Evolutionary conservation across 2,329 filamentous ascomycete species (phyloP).

Genomic region (Neofusicoccum cordaticola): DNA sequence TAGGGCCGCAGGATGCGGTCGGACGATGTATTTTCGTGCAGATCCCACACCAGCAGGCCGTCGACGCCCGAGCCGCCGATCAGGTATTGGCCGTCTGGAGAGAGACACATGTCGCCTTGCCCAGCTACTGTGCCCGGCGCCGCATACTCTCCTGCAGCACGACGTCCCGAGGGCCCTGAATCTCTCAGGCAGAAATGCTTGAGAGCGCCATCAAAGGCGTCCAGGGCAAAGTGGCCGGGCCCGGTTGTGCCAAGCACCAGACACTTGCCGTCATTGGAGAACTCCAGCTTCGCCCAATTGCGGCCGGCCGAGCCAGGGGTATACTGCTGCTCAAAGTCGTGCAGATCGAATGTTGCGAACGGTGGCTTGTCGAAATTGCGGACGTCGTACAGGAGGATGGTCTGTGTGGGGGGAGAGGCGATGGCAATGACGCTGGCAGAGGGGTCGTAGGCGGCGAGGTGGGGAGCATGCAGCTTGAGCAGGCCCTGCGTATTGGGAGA

Average conservation of each 20-base stretch:
- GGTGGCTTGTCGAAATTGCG: constrained; percentile 92
- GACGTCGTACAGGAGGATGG: constrained; percentile 85
- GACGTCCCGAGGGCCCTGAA: constrained; percentile 39
- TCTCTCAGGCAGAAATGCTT: constrained; percentile 66
- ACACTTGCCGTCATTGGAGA: constrained; percentile 91
- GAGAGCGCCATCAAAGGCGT: constrained; percentile 81
- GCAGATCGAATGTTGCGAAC: constrained; percentile 80
- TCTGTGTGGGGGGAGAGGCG: constrained; percentile 74
- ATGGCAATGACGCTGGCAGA: constrained; percentile 90
- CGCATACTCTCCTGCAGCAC: constrained; percentile 35
- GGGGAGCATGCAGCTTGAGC: constrained; percentile 75
- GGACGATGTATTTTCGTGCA: constrained; percentile 52
- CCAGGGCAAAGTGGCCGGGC: constrained; percentile 84
- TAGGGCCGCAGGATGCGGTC: constrained; percentile 62
- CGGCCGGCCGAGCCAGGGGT: constrained; percentile 37
- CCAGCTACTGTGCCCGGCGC: constrained; percentile 51
- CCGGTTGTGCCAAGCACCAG: constrained; percentile 82
- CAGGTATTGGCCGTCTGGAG: constrained; percentile 84
- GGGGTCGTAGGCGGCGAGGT: constrained; percentile 85
- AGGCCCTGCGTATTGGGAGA: constrained; percentile 78
- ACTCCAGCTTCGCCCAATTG: constrained; percentile 84
- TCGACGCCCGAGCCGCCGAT: constrained; percentile 65
- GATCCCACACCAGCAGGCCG: constrained; percentile 85
- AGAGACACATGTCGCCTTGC: constrained; percentile 80
- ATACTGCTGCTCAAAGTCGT: constrained; percentile 58